Base-by-base conservation (phyloP, 306 rosid species). In the Vigna nakashimae region DNA sequence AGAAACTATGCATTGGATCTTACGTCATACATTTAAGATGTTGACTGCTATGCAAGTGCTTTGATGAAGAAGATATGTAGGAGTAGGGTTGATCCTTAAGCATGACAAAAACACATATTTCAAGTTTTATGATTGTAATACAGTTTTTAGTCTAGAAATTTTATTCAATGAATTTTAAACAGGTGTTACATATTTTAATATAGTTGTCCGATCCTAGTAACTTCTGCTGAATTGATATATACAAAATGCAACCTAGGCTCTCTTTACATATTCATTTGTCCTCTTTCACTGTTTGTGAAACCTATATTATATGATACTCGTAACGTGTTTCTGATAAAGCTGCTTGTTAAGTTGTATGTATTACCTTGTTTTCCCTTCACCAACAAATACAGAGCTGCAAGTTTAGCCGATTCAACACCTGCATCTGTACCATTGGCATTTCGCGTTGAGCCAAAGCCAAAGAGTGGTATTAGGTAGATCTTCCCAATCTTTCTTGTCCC, bases 381-480 rank as follows among this genome's bases (percentile, higher is more conserved):
- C 71, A 66, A 75, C 73, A 55, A 70, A 65, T 83, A 94, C 98
- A 80, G 87, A 87, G 98, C 98, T 73, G 97, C 98, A 26, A 95
- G 82, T 80, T 76, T 91, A 57, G 98, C 91, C 30, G 98, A 95
- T 89, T 95, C 98, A 71, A 84, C 98, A 43, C 97, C 96, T 65
- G 97, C 90, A 22, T 86, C 90, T 3, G 89, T 86, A 51, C 98
- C 98, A 30, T 83, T 92, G 84, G 72, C 97, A 5, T 90, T 91
- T 65, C 97, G 97, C n/a, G 97, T 95, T 58, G 98, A 95, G 80
- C 98, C 98, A 73, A 95, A 92, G 81, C 97, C 93, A 52, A 92
- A 88, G 83, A 91, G 98, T 69, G 97, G 98, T 60, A 95, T 95
- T 81, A 95, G 98, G 98, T 92, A 81, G 79, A 40, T 65, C 42